Conservation (phyloP, 345 rosid species). For the Eucalyptus polybractea region DNA sequence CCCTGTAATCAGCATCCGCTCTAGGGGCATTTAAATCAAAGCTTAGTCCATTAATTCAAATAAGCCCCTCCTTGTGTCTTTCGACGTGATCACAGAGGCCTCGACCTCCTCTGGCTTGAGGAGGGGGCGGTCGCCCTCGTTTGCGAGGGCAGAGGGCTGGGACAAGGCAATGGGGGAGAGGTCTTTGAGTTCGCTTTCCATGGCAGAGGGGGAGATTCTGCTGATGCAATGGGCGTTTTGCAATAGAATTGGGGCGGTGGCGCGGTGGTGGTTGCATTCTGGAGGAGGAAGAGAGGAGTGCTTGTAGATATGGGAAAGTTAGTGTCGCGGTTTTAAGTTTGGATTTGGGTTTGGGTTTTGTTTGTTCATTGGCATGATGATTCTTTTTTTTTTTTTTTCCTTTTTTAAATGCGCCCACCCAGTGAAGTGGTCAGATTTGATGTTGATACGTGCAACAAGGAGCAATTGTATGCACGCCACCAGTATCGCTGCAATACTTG, state of each 20-base stretch:
- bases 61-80: not conserved
- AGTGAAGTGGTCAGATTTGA: not conserved
- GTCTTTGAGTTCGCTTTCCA: slow-evolving; percentile 62
- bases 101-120: slow-evolving; percentile 33
- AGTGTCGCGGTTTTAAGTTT: not conserved
- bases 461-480: not conserved
- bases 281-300: not conserved
- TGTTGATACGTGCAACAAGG: not conserved
- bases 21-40: too few species aligned
- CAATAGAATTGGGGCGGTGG: not conserved
- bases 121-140: slow-evolving; percentile 45
- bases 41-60: too few species aligned
- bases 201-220: not conserved
- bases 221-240: not conserved
- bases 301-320: not conserved
- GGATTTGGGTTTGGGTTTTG: not conserved
- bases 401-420: not conserved
- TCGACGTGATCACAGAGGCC: not conserved
- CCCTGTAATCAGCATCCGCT: too few species aligned
- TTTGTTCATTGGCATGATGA: not conserved
- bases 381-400: not conserved
- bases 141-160: not conserved
- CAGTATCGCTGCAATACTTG: not conserved
- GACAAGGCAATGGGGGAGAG: slow-evolving; percentile 18
- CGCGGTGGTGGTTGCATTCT: not conserved